Evolutionary conservation across 352 stramenopile species (phyloP), one percentile per base, ranked within the genome.

Genomic region (Thraustochytrium sp.): DNA sequence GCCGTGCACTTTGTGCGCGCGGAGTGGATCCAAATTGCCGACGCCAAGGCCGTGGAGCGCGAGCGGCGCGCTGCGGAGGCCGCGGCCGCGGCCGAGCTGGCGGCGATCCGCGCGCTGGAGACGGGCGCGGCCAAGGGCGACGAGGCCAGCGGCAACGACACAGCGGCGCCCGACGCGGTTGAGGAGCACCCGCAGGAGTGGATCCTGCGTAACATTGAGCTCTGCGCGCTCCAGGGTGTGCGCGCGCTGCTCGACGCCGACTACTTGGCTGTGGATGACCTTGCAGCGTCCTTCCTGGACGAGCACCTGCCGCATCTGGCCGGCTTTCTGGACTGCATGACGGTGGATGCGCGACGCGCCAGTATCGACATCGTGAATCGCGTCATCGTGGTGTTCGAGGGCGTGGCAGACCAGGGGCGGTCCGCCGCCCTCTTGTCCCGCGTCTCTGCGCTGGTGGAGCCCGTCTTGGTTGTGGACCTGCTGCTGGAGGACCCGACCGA

Each of bases 321-420:
- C 2, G 23, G 21, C 68, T 49, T 80, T 51, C 31, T 51, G 44
- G 68, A 68, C 5, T 46, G 31, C 26, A 44, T 80, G n/a, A 65
- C 42, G 0, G 23, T n/a, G 4, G 44, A 72, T 8, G 68, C 68
- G n/a, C 34, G 46, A 18, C 68, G 29, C 42, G 76, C 44, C 68
- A 80, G 31, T 34, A 63, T 80, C 38, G 68, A 80, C 34, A 26
- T 80, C 26, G 8, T 80, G 5, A 80, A 61, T 26, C 36, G 31
- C 37, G 23, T 80, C 51, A 5, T 80, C 0, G 9, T 26, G 8
- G n/a, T 11, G 4, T 34, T 46, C 31, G 68, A 80, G 37, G 21
- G 31, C 44, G 31, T 46, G 68, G 49, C 26, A 23, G 26, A 80
- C 44, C 11, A 31, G 23, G 2, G 8, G 4, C n/a, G 23, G 37